Base-by-base conservation (phyloP, 768 basidiomycete species). In the Agaricus bisporus region DNA sequence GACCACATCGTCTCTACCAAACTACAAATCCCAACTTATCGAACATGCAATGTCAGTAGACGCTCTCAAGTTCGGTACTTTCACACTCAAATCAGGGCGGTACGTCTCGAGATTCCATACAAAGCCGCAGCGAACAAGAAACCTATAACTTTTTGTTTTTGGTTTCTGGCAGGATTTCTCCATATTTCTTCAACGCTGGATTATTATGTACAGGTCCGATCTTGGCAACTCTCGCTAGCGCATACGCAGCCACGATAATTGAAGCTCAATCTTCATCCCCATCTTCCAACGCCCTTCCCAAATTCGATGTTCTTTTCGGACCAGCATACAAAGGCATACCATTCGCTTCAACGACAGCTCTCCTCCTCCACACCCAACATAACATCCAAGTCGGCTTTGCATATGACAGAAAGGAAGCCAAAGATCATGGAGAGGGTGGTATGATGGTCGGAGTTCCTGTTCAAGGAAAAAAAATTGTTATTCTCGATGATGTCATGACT, bases 251-350 rank as follows among this genome's bases (percentile, higher is more conserved):
- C 1, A 86, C 89, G 11, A 89, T 98, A 63, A 72, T 79, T 11
- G 68, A 73, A 18, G 78, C 88, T 0, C 70, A 75, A 32, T 52
- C 64, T 11, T 58, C 68, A 2, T 32, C 60, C 10, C 54, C 58
- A 18, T 58, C 46, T 10, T 15, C 39, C 8, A 46, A 36, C 22
- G 39, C 53, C 22, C 10, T 78, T 4, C 77, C 77, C 10, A 51
- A 65, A 26, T 80, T 95, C 61, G 91, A 95, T 60, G 80, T 98
- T 42, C 77, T 98, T 32, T 97, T 98, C 61, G 95, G 95, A 0
- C 95, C 95, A 0, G 95, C 95, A 2, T 98, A 98, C 74, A 98
- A 98, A 72, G 95, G 93, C 22, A 98, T 98, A 63, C 80, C 94
- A 0, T 83, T 99, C 48, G 95, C 94, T 0, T 88, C 95, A 0